Conservation (phyloP, 495 filamentous ascomycete genomes). For the Penicillium paradoxum region DNA sequence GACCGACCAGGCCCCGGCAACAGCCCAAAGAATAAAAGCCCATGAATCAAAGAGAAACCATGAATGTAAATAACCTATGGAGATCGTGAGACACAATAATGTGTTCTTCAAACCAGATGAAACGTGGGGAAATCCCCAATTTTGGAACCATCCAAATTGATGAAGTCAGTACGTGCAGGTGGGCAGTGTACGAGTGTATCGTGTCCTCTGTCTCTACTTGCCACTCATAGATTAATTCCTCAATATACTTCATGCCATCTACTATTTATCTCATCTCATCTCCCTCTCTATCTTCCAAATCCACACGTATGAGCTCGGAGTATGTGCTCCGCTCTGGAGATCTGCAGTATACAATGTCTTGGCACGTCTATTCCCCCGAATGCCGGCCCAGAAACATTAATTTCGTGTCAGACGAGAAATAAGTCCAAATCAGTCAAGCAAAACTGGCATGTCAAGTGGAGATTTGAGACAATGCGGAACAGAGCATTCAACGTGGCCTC, state of each 20-base stretch:
- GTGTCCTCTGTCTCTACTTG: too few species aligned
- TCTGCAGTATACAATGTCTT: constrained; percentile 5
- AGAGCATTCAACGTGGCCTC: neutral
- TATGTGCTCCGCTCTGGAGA: neutral
- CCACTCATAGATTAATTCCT: neutral
- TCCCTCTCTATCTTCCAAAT: neutral
- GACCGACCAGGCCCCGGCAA: too few species aligned
- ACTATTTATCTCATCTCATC: too few species aligned
- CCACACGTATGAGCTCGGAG: neutral
- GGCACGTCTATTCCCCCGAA: neutral
- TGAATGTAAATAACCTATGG: too few species aligned
- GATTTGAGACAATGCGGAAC: neutral
- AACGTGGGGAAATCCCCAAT: too few species aligned
- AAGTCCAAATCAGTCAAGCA: neutral
- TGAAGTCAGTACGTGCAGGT: too few species aligned
- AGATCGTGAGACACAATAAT: too few species aligned
- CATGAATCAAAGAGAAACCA: too few species aligned
- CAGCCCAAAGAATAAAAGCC: too few species aligned
- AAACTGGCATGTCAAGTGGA: neutral
- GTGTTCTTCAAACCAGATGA: too few species aligned
- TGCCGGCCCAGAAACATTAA: neutral
- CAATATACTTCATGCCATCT: neutral
- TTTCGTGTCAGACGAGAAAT: neutral
- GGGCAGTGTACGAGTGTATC: too few species aligned
- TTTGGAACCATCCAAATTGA: too few species aligned